These are phyloP conservation scores for Vanilla planifolia DNA, from an alignment of 106 monocot species.

Conservation along the genomic window DNA sequence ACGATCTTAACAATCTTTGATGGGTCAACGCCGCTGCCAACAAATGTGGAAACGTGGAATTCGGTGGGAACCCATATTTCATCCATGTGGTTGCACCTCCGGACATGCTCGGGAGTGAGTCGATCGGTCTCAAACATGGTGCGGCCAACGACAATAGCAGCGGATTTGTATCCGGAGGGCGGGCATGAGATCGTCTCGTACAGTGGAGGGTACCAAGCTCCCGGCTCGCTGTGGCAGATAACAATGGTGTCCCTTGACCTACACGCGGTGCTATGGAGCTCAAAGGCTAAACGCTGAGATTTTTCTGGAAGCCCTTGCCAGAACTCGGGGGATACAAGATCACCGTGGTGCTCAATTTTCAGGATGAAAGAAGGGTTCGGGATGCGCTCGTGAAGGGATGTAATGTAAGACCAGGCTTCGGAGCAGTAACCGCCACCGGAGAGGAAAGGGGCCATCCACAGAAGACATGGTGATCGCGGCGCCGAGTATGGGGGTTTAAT, in stretches of 20 bases:
- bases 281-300: conserved; percentile 12
- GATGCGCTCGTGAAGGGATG: conserved; percentile 10
- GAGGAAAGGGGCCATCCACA: conserved; percentile 77
- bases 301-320: conserved; percentile 47
- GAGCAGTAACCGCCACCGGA: conserved; percentile 71
- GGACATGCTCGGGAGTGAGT: conserved; percentile 37
- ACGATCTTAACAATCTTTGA: conserved; percentile 41
- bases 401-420: conserved; percentile 67
- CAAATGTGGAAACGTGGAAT: conserved; percentile 39
- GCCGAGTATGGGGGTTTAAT: too few species aligned
- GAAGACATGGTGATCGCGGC: conserved; percentile 84
- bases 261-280: conserved; percentile 28
- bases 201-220: conserved; percentile 61
- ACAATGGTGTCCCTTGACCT: conserved; percentile 28
- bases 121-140: conserved; percentile 79
- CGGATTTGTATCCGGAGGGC: conserved; percentile 34
- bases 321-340: conserved; percentile 30
- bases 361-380: conserved; percentile 10
- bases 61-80: conserved; percentile 62
- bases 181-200: conserved; percentile 51
- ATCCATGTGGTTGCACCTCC: conserved; percentile 51
- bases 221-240: conserved; percentile 70
- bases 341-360: conserved; percentile 50
- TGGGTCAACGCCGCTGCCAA: conserved; percentile 35
- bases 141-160: conserved; percentile 42